Evolutionary conservation across 805 yeast species (phyloP).

Genomic region (Schwanniomyces yamadae): DNA sequence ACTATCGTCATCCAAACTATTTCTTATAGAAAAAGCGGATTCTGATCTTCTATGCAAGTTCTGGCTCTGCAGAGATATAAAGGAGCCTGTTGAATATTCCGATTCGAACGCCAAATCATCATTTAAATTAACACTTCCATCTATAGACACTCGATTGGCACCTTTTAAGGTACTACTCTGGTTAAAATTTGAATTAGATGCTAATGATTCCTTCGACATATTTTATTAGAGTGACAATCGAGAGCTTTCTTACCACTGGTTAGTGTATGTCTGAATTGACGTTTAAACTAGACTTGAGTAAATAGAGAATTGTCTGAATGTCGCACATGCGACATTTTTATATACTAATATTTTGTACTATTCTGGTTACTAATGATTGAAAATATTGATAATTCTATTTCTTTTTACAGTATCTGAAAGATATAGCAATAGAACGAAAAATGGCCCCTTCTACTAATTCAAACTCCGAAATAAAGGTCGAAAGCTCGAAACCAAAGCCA

Average conservation of each 20-base stretch:
- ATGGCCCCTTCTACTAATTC: too few relatives aligned
- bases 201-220: constrained; percentile 11
- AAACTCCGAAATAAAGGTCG: too few relatives aligned
- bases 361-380: too few relatives aligned
- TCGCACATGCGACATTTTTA: too few relatives aligned
- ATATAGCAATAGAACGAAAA: too few relatives aligned
- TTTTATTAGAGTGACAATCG: neutral
- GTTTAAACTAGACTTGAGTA: too few relatives aligned
- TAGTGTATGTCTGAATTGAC: too few relatives aligned
- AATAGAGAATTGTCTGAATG: too few relatives aligned
- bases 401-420: too few relatives aligned
- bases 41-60: constrained; percentile 11
- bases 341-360: too few relatives aligned
- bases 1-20: constrained; percentile 33
- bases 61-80: constrained; percentile 12
- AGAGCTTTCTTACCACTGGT: too few relatives aligned
- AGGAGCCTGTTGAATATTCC: constrained; percentile 19
- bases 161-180: constrained; percentile 1
- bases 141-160: constrained; percentile 16
- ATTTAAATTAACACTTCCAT: constrained; percentile 27
- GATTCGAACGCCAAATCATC: constrained; percentile 33
- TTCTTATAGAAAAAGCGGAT: constrained; percentile 20
- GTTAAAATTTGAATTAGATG: neutral
- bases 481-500: constrained; percentile 94
- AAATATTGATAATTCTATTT: too few relatives aligned